phyloP scores from a whole-genome alignment of 441 rosid species.

The Bruguiera hainesii region DNA sequence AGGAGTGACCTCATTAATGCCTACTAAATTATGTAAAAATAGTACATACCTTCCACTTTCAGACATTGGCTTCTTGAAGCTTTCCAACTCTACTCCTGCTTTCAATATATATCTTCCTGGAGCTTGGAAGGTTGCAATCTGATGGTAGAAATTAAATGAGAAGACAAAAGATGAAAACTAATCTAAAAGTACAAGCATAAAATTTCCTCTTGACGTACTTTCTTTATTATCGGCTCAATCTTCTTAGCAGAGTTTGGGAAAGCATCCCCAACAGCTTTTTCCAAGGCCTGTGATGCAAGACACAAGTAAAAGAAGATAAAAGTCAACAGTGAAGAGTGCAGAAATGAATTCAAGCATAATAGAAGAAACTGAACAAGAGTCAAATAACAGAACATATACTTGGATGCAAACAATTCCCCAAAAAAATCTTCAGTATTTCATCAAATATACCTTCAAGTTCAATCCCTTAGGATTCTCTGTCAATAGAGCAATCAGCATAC shows the following conservation, averaged over 20 bases:
- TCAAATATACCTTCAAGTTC: constrained; percentile 71
- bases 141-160: constrained; percentile 37
- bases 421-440: constrained; percentile 11
- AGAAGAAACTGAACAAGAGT: constrained; percentile 1
- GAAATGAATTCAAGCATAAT: not conserved
- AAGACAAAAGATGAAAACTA: constrained; percentile 27
- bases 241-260: constrained; percentile 58
- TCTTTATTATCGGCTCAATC: constrained; percentile 69
- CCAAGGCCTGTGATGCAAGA: constrained; percentile 52
- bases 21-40: constrained; percentile 14
- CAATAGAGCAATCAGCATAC: constrained; percentile 53
- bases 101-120: constrained; percentile 78
- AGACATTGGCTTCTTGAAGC: constrained; percentile 58
- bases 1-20: constrained; percentile 12
- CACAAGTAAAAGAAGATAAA: constrained; percentile 16
- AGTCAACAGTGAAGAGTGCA: constrained; percentile 10
- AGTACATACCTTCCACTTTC: constrained; percentile 71
- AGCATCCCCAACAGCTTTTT: constrained; percentile 71
- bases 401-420: too few species aligned
- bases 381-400: constrained; percentile 4
- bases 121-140: constrained; percentile 85
- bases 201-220: constrained; percentile 43
- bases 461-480: constrained; percentile 73
- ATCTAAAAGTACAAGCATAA: constrained; percentile 23
- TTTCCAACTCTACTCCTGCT: constrained; percentile 59